Percentiles rank a stretch among this genome's conserved stretches.
These are phyloP conservation scores for Setomelanomma holmii DNA, from an alignment of 2,329 filamentous ascomycete species.

Conservation along the genomic window DNA sequence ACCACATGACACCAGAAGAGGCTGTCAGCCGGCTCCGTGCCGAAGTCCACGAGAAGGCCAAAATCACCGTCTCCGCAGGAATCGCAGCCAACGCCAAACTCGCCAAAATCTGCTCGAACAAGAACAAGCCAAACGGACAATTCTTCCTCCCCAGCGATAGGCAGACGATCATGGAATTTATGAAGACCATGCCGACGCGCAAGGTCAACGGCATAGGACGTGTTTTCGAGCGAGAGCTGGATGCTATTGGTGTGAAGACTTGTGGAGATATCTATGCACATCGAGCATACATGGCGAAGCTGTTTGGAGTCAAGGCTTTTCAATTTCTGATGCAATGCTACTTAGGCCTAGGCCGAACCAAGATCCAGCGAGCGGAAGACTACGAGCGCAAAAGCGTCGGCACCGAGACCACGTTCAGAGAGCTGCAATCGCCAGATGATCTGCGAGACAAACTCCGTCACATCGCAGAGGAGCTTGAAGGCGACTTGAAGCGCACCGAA, in stretches of 20 bases:
- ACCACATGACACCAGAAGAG: conserved; percentile 72
- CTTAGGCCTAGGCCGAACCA: conserved; percentile 84
- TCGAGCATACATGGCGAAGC: conserved; percentile 72
- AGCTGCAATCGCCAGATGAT: conserved; percentile 72
- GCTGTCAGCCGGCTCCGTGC: conserved; percentile 78
- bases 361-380: conserved; percentile 84
- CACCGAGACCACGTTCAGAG: conserved; percentile 89
- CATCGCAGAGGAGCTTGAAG: conserved; percentile 85
- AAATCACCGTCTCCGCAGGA: conserved; percentile 90
- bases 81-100: conserved; percentile 93
- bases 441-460: conserved; percentile 79
- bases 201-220: conserved; percentile 96
- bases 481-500: conserved; percentile 78
- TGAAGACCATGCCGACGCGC: conserved; percentile 80
- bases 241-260: conserved; percentile 84
- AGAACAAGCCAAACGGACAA: conserved; percentile 96
- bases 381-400: conserved; percentile 93
- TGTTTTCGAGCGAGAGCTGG: conserved; percentile 89
- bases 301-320: conserved; percentile 93
- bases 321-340: conserved; percentile 85
- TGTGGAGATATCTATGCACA: conserved; percentile 87
- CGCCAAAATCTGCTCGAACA: conserved; percentile 94
- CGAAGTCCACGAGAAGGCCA: conserved; percentile 76
- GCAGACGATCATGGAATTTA: conserved; percentile 80
- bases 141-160: conserved; percentile 78